Base-by-base conservation (phyloP, 2,329 filamentous ascomycete genomes). In the Teratosphaeria viscida region DNA sequence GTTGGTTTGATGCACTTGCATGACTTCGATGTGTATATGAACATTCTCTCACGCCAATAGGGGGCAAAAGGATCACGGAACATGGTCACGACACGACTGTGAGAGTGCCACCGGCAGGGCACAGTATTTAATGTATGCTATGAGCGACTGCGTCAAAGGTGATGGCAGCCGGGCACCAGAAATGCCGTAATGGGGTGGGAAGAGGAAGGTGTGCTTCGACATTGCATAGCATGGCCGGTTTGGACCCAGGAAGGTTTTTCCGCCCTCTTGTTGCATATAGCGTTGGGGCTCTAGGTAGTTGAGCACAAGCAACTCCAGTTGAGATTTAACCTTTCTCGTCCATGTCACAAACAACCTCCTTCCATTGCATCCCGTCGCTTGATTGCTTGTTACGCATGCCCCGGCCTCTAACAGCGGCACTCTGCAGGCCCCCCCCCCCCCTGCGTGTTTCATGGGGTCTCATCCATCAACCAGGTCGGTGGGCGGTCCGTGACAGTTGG, bases 1-100 rank as follows among this genome's bases (percentile, higher is more conserved):
- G 34, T 59, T 59, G 60, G 60, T 54, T 61, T 32, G 43, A 63
- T 58, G 59, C 62, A 57, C 57, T 61, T 62, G 59, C 61, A 66
- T 58, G 64, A 65, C 60, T 66, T 63, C 55, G 43, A 67, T 64
- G 65, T 67, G 63, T 58, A 66, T 64, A 67, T 65, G 64, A 66
- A 59, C 63, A 61, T 62, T 63, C 61, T 60, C 60, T 61, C 53
- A 57, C 12, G 11, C 14, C 27, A 32, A 32, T 32, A 26, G 23
- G 19, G 27, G 53, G 5, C 5, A 8, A 54, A 32, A 37, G 27
- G 53, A 54, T 32, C 27, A 54, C 16, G 27, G 27, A 3, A 32
- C 53, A 54, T 54, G 53, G 27, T 54, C 34, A 54, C 16, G 53
- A 49, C 43, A 49, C 16, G 53, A 19, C 26, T 14, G 16, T 19